Conservation (phyloP, 2,329 filamentous ascomycete species). For the Alternaria burnsii region DNA sequence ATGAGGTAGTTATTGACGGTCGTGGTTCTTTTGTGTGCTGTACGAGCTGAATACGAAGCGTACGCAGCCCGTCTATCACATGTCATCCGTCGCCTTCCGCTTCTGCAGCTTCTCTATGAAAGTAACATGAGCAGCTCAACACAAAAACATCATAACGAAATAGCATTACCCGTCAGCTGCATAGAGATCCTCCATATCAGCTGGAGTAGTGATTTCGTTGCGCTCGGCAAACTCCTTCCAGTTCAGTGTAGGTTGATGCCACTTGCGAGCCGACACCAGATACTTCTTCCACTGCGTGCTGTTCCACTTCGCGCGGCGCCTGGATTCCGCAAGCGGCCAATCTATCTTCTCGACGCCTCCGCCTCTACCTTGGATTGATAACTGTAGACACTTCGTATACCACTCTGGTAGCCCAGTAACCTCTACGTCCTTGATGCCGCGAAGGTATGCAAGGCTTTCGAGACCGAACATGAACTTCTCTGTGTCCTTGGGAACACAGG, state of each 20-base stretch:
- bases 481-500: not conserved
- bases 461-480: conserved; percentile 29
- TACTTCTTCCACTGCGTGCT: conserved; percentile 8
- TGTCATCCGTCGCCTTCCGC: not conserved
- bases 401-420: conserved; percentile 28
- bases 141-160: not conserved
- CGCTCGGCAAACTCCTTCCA: conserved; percentile 37
- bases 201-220: conserved; percentile 23
- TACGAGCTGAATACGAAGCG: not conserved
- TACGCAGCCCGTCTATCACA: not conserved
- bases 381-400: conserved; percentile 30
- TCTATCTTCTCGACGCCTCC: conserved; percentile 24
- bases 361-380: conserved; percentile 31
- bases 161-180: not conserved
- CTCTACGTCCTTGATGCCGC: conserved; percentile 27
- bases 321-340: conserved; percentile 27
- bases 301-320: conserved; percentile 10
- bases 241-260: conserved; percentile 31
- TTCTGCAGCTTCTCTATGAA: not conserved
- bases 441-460: conserved; percentile 26
- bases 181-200: conserved; percentile 16
- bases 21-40: not conserved
- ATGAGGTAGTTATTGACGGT: not conserved
- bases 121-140: not conserved
- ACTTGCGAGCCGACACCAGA: conserved; percentile 20